phyloP scores from a whole-genome alignment of 2,329 filamentous ascomycete genomes.

The Aaosphaeria arxii region DNA sequence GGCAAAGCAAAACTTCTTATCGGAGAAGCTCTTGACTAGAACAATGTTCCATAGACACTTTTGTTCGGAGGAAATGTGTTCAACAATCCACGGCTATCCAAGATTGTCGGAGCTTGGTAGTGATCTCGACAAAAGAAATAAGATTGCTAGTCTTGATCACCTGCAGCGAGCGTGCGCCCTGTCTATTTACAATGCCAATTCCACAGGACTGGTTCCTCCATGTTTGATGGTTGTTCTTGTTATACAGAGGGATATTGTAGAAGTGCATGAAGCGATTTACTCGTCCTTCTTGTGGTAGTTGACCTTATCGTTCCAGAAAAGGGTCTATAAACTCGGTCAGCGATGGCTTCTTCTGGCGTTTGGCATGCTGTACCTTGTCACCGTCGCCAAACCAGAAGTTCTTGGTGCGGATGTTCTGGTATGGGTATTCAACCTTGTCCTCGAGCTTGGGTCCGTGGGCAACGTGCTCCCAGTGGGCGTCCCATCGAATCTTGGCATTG shows the following conservation, averaged over 20 bases:
- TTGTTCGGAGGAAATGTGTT: neutral
- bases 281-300: conserved; percentile 94
- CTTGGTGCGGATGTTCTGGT: conserved; percentile 97
- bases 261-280: conserved; percentile 38
- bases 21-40: neutral
- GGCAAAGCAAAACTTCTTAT: conserved; percentile 7
- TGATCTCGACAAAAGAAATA: conserved; percentile 25
- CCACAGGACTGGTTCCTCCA: conserved; percentile 1
- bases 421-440: conserved; percentile 90
- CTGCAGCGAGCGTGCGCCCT: conserved; percentile 1
- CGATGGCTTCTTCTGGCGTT: neutral
- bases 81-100: neutral
- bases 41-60: neutral
- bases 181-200: conserved; percentile 11
- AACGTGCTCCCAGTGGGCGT: conserved; percentile 97
- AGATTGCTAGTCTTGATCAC: conserved; percentile 24
- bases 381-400: conserved; percentile 95
- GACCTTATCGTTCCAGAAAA: conserved; percentile 84
- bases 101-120: too few species aligned
- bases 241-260: neutral
- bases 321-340: conserved; percentile 34
- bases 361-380: conserved; percentile 69
- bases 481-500: conserved; percentile 91
- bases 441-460: conserved; percentile 79
- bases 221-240: neutral